Conservation (phyloP, 805 yeast species). For the Kazachstania psychrophila region DNA sequence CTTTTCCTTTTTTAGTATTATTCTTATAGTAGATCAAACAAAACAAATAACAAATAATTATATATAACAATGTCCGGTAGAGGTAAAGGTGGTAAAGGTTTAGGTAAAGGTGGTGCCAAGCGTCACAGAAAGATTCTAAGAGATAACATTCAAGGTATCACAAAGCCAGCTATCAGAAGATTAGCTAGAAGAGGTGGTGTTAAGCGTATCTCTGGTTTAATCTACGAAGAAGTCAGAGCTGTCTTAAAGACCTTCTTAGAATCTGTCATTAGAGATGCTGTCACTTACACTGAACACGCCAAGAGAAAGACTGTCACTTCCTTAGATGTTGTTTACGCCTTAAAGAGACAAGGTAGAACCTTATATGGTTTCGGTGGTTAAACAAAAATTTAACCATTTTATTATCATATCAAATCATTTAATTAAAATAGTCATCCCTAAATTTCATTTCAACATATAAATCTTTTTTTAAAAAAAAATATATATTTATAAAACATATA, state of each 20-base stretch:
- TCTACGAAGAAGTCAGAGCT: constrained; percentile 97
- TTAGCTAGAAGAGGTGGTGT: constrained; percentile 99
- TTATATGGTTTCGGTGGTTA: constrained; percentile 99
- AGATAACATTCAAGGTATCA: constrained; percentile 99
- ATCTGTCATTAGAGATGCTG: constrained; percentile 97
- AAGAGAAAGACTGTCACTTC: constrained; percentile 99
- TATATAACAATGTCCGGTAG: constrained; percentile 85
- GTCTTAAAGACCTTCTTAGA: constrained; percentile 93
- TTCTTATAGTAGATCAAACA: background rate
- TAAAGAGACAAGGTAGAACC: constrained; percentile 99
- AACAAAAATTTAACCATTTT: constrained; percentile 12
- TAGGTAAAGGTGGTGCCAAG: constrained; percentile 99
- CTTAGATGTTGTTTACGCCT: constrained; percentile 95
- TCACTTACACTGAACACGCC: constrained; percentile 99
- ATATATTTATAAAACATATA: too few species aligned
- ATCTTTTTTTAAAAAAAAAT: background rate
- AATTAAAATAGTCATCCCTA: too few species aligned
- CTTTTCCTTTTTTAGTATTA: too few species aligned
- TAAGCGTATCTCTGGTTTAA: constrained; percentile 97
- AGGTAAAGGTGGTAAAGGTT: constrained; percentile 99
- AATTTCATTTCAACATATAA: too few species aligned
- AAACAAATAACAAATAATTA: constrained; percentile 6
- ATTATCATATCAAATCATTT: background rate
- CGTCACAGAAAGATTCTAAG: constrained; percentile 99
- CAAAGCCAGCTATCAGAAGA: constrained; percentile 99